phyloP scores from a whole-genome alignment of 2,329 filamentous ascomycete species.

The Xylaria multiplex region DNA sequence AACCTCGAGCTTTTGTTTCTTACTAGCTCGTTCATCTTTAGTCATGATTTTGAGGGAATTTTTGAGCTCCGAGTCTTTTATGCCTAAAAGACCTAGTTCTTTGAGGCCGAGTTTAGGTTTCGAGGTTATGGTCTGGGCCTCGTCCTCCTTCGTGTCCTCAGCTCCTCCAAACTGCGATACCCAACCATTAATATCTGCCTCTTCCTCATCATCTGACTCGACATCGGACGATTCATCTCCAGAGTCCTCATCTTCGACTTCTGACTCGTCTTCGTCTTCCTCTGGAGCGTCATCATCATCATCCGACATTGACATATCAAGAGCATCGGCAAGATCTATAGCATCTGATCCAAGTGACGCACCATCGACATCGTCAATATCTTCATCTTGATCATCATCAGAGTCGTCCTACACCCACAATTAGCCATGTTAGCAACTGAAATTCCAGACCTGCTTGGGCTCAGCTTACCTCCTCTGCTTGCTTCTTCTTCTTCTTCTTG shows the following conservation, averaged over 20 bases:
- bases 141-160: conserved; percentile 64
- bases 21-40: conserved; percentile 67
- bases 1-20: conserved; percentile 78
- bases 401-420: conserved; percentile 57
- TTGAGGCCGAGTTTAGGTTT: conserved; percentile 77
- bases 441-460: conserved; percentile 40
- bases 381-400: conserved; percentile 64
- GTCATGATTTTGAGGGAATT: conserved; percentile 80
- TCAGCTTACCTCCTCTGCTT: conserved; percentile 54
- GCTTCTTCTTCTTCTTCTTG: conserved; percentile 55
- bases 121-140: conserved; percentile 61
- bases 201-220: conserved; percentile 57
- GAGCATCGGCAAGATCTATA: conserved; percentile 66
- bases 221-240: conserved; percentile 55
- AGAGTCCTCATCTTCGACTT: conserved; percentile 56
- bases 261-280: conserved; percentile 55
- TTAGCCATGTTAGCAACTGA: conserved; percentile 33
- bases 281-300: conserved; percentile 64
- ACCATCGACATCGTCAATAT: conserved; percentile 65
- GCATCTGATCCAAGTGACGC: conserved; percentile 69
- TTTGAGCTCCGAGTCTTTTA: conserved; percentile 79
- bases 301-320: conserved; percentile 59
- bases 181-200: conserved; percentile 57
- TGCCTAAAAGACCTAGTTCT: conserved; percentile 76
- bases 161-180: conserved; percentile 75